Evolutionary conservation across 1,139 yeast genomes (phyloP), one percentile per base, ranked within the genome.

Genomic region (Protomyces macrosporus): DNA sequence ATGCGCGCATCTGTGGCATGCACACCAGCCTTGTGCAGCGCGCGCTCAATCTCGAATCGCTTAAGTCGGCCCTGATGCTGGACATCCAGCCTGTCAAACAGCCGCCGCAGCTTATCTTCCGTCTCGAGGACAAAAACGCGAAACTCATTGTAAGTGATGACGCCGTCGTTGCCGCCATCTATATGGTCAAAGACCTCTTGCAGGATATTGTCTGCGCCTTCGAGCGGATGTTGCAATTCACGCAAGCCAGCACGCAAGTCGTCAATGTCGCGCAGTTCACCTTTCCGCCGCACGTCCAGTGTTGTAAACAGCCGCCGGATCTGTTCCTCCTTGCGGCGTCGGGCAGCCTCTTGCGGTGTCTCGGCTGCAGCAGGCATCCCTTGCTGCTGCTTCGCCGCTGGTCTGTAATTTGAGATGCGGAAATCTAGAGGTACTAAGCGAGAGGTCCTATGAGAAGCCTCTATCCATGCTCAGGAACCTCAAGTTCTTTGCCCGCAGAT

Each of bases 1-100:
- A 60, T 60, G 16, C 56, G 16, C 33, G 55, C 55, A 33, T 42
- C 60, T 3, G 52, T 40, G n/a, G 45, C 45, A 40, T 60, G 60
- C 33, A 54, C 55, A 14, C 64, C 64, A 40, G 64, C 85, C 80
- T 3, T 79, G 75, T 59, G 80, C 65, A 90, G 77, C 68, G 91
- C 93, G 35, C 75, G 78, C 53, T 81, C 81, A 60, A 90, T 83
- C 71, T 91, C 97, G 1, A 79, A 77, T 57, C 83, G 79, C 57
- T 83, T 83, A 48, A 90, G 79, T 66, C 75, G 81, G 0, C 97
- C 97, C 72, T 89, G 96, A 61, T 84, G 78, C 71, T 90, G 91
- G 63, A 78, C 78, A 74, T 90, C 97, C 52, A 90, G 81, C 66
- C 79, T 81, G 63, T 79, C 77, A 72, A 90, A 90, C 0, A 96